These are phyloP conservation scores for Boletellus ananas DNA, from an alignment of 768 basidiomycete species.

Conservation along the genomic window DNA sequence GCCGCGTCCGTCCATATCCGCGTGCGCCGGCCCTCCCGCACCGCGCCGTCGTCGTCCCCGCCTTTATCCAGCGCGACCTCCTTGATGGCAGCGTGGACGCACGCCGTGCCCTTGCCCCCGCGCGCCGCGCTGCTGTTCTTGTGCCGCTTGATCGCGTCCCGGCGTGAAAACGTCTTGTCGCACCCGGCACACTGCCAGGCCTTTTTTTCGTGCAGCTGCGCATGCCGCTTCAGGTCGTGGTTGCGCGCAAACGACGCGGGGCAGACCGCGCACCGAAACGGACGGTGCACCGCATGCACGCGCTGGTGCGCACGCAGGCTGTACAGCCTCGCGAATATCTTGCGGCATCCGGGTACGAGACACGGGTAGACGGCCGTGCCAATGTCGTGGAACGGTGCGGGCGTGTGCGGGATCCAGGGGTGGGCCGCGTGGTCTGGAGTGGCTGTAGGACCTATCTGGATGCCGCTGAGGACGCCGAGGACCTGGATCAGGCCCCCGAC, in stretches of 20 bases:
- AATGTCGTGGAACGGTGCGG: slow-evolving; percentile 44
- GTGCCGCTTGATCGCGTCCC: slow-evolving; percentile 77
- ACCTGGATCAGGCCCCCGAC: slow-evolving; percentile 80
- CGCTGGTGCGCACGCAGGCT: slow-evolving; percentile 70
- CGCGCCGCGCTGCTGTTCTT: slow-evolving; percentile 56
- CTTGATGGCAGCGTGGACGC: slow-evolving; percentile 53
- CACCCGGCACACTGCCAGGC: slow-evolving; percentile 76
- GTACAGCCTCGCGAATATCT: slow-evolving; percentile 67
- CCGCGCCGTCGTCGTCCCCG: slow-evolving; percentile 29
- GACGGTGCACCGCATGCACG: slow-evolving; percentile 59
- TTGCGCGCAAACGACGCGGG: slow-evolving; percentile 76
- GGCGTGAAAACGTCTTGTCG: slow-evolving; percentile 68
- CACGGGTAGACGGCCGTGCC: slow-evolving; percentile 81
- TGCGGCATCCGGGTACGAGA: slow-evolving; percentile 58
- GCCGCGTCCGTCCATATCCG: slow-evolving; percentile 64
- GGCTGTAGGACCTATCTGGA: slow-evolving; percentile 52
- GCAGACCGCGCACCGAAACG: slow-evolving; percentile 60
- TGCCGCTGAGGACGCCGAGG: slow-evolving; percentile 73
- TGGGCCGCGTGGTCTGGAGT: slow-evolving; percentile 31
- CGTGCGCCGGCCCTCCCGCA: slow-evolving; percentile 57
- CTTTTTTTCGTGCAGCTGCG: slow-evolving; percentile 65
- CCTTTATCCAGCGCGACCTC: slow-evolving; percentile 53
- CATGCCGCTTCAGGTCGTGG: slow-evolving; percentile 78
- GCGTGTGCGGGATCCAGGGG: slow-evolving; percentile 28
- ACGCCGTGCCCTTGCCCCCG: slow-evolving; percentile 49